These are phyloP conservation scores for Solioccasus polychromus DNA, from an alignment of 768 basidiomycete genomes.

Conservation along the genomic window DNA sequence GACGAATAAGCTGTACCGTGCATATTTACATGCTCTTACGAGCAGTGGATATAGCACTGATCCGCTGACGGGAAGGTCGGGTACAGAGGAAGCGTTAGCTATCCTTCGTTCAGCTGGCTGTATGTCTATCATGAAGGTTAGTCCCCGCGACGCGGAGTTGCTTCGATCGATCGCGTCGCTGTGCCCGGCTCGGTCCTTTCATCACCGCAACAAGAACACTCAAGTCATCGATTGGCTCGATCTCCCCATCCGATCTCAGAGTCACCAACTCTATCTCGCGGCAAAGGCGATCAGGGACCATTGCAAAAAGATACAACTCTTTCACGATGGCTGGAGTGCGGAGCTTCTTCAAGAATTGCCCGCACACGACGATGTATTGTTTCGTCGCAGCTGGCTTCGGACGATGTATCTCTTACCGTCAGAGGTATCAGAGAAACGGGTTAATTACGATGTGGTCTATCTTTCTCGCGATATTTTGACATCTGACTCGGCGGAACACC, in stretches of 20 bases:
- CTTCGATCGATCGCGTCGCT: conserved; percentile 34
- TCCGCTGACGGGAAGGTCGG: conserved; percentile 42
- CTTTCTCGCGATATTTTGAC: conserved; percentile 7
- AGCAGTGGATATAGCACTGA: conserved; percentile 39
- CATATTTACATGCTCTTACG: conserved; percentile 45
- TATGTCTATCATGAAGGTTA: conserved; percentile 37
- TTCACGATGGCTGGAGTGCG: neutral
- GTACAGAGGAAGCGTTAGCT: conserved; percentile 41
- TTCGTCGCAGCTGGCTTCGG: conserved; percentile 17
- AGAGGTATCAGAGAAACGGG: conserved; percentile 1
- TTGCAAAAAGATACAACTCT: conserved; percentile 13
- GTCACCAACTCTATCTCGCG: conserved; percentile 25
- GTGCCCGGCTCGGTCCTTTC: conserved; percentile 34
- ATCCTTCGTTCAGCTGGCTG: conserved; percentile 37
- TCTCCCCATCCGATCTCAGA: conserved; percentile 27
- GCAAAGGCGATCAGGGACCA: conserved; percentile 30
- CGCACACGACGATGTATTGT: conserved; percentile 2
- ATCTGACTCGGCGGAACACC: conserved; percentile 6
- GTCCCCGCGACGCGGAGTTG: conserved; percentile 27
- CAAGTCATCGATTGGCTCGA: conserved; percentile 35
- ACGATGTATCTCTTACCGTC: conserved; percentile 12
- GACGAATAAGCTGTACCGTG: conserved; percentile 31
- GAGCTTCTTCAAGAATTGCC: conserved; percentile 6
- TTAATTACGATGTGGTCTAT: conserved; percentile 11
- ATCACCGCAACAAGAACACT: conserved; percentile 39